Conservation (phyloP, 2,329 filamentous ascomycete species). For the Neofusicoccum sp. region DNA sequence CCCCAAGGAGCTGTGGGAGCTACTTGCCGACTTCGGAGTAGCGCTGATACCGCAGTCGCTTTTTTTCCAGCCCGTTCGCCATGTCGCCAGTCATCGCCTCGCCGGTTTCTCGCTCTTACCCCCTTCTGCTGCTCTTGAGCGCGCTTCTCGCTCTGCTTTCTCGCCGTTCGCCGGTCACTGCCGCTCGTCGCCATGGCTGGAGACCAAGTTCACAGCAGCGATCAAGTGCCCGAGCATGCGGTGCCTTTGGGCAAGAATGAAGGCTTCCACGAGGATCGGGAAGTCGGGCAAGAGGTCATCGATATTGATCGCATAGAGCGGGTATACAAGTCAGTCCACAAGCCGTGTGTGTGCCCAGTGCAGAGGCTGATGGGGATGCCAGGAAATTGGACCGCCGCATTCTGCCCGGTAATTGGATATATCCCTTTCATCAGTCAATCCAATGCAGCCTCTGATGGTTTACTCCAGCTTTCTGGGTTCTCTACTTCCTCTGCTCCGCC, state of each 20-base stretch:
- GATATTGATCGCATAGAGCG: slow-evolving; percentile 38
- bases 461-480: slow-evolving; percentile 71
- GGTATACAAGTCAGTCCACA: slow-evolving; percentile 35
- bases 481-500: slow-evolving; percentile 90
- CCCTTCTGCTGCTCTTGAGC: neutral
- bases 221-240: neutral
- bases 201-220: slow-evolving; percentile 1
- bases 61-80: neutral
- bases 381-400: slow-evolving; percentile 60
- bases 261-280: slow-evolving; percentile 33
- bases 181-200: neutral
- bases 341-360: accelerated
- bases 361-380: neutral
- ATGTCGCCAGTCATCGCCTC: neutral
- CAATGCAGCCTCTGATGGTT: neutral
- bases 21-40: slow-evolving; percentile 17
- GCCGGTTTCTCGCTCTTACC: neutral
- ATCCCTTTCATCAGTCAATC: neutral
- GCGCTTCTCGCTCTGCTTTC: neutral
- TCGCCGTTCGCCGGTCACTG: neutral
- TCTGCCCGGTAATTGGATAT: slow-evolving; percentile 44
- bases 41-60: neutral
- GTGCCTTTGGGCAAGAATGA: slow-evolving; percentile 25
- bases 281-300: slow-evolving; percentile 28
- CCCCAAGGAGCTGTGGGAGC: slow-evolving; percentile 4